Evolutionary conservation across 2,329 filamentous ascomycete species (phyloP), one percentile per base, ranked within the genome.

Genomic region (Aspergillus fijiensis): DNA sequence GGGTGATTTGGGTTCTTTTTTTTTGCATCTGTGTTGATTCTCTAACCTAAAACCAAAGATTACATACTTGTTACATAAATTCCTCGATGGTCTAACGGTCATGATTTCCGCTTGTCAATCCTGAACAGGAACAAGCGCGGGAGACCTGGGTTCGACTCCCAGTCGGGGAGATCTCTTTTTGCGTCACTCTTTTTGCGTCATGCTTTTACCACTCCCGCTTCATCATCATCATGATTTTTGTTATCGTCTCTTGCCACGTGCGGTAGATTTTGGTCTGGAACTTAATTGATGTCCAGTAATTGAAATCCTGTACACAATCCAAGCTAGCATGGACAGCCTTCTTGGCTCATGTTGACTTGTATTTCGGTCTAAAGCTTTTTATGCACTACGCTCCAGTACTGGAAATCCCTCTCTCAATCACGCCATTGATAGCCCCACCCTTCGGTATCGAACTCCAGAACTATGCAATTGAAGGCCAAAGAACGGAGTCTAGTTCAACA

Each of bases 51-150:
- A 1, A 23, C 2, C 23, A 23, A 23, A 23, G 2, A 3, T 3
- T 23, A 23, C 23, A 3, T 3, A 23, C 23, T 3, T 3, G 1
- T 23, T 3, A 3, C 23, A 23, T 2, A 4, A 23, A 48, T 16
- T 55, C 53, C 53, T 47, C 53, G 53, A 55, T 55, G 53, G 53
- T 55, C 53, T 55, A 55, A 55, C 53, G 53, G 53, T 55, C 53
- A 55, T 55, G 53, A 55, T 55, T 55, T 55, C 53, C 53, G 53
- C 53, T 55, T 55, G 53, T 55, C 53, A 55, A 48, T 55, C 53
- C 53, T 31, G 7, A 5, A 21, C 1, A 31, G 53, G 53, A 55
- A 55, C 53, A 55, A 55, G 53, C 53, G 53, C 53, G 53, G 53
- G 53, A 55, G 53, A 55, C 53, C 53, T 55, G 53, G 53, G 53